phyloP scores from a whole-genome alignment of 1,284 basidiomycete genomes.

The Microbotryum scabiosae region DNA sequence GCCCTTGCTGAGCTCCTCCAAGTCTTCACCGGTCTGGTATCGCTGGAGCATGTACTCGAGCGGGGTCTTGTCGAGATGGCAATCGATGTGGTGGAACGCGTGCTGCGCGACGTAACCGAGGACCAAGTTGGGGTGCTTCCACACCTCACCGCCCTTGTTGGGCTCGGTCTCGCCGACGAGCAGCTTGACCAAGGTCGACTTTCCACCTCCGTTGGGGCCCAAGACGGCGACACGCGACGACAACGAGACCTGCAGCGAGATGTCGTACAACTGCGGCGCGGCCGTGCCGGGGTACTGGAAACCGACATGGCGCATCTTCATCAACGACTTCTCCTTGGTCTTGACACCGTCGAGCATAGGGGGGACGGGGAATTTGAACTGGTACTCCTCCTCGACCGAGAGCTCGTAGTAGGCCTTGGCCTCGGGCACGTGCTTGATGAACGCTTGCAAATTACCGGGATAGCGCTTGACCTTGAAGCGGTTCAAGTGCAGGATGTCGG shows the following conservation, averaged over 20 bases:
- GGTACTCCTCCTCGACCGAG: conserved; percentile 73
- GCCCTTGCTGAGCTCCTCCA: conserved; percentile 92
- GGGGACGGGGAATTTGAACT: conserved; percentile 91
- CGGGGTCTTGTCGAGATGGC: conserved; percentile 95
- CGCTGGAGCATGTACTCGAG: conserved; percentile 99
- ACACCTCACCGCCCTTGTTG: conserved; percentile 91
- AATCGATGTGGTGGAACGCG: conserved; percentile 75
- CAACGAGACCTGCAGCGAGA: conserved; percentile 90
- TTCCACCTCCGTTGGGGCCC: conserved; percentile 95
- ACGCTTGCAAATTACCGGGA: conserved; percentile 92
- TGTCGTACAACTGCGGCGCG: conserved; percentile 85
- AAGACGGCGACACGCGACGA: conserved; percentile 95
- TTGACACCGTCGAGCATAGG: conserved; percentile 98
- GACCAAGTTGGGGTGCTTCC: conserved; percentile 99
- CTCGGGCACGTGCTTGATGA: conserved; percentile 90
- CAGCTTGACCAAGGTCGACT: conserved; percentile 97
- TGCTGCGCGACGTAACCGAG: conserved; percentile 98
- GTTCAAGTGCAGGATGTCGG: conserved; percentile 97
- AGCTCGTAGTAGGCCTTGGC: conserved; percentile 97
- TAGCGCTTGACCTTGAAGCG: conserved; percentile 98
- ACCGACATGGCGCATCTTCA: conserved; percentile 96
- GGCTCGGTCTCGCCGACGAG: conserved; percentile 96
- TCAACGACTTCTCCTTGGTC: conserved; percentile 95
- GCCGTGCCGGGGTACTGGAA: conserved; percentile 88
- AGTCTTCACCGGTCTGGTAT: conserved; percentile 97